Conservation (phyloP, 2,329 filamentous ascomycete genomes). For the Neonectria ditissima region DNA sequence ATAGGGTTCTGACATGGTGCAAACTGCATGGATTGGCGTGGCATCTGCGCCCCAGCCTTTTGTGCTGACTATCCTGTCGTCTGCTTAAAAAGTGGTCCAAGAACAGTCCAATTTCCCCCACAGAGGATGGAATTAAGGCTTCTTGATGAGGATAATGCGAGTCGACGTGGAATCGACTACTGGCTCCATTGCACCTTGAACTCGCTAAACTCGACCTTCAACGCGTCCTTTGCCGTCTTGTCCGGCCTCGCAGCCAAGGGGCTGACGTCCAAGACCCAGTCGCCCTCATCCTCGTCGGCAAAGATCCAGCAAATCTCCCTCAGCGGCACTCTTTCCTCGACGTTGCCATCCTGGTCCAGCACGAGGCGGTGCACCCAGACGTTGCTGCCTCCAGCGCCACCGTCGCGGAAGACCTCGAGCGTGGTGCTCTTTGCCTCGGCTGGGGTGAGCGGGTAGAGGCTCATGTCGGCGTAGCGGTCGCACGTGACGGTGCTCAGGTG, state of each 20-base stretch:
- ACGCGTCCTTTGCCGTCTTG: background rate
- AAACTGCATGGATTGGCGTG: too few relatives aligned
- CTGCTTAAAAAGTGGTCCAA: too few relatives aligned
- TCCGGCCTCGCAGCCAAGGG: conserved; percentile 5
- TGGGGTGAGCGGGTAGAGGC: background rate
- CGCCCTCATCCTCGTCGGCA: conserved; percentile 3
- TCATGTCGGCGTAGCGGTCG: background rate
- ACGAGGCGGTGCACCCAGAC: conserved; percentile 3
- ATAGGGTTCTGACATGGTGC: too few relatives aligned
- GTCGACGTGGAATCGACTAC: background rate
- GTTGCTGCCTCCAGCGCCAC: background rate
- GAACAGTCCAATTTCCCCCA: too few relatives aligned
- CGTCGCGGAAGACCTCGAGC: background rate
- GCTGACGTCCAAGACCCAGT: conserved; percentile 7
- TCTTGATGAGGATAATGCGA: background rate
- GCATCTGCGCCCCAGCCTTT: too few relatives aligned
- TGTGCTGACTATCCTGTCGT: too few relatives aligned
- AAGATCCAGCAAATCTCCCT: conserved; percentile 7
- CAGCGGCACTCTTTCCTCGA: conserved; percentile 4
- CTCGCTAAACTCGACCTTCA: conserved; percentile 4
- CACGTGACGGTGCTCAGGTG: conserved; percentile 1
- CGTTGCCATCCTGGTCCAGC: conserved; percentile 3
- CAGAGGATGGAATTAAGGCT: background rate
- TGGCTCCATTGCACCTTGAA: conserved; percentile 7
- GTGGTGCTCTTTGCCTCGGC: background rate